Conservation (phyloP, 768 basidiomycete genomes). For the Lactifluus subvellereus region DNA sequence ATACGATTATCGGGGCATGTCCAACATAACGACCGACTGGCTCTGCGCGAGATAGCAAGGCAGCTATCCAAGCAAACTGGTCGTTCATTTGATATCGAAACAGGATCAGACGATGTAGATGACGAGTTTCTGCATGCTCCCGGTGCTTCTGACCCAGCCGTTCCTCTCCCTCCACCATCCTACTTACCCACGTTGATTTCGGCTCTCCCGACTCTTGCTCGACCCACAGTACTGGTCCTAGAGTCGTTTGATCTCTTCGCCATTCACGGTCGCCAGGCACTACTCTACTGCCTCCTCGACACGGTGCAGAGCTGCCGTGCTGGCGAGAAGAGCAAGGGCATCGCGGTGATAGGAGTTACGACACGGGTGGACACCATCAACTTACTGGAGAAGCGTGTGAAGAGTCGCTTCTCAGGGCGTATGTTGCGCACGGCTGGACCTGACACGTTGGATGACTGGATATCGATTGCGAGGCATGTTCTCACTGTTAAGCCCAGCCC, state of each 20-base stretch:
- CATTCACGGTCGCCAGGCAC: slow-evolving; percentile 82
- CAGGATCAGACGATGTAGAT: slow-evolving; percentile 30
- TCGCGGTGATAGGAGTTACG: slow-evolving; percentile 84
- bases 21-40: slow-evolving; percentile 80
- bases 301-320: slow-evolving; percentile 83
- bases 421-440: slow-evolving; percentile 74
- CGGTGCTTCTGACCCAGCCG: slow-evolving; percentile 27
- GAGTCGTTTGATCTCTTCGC: slow-evolving; percentile 95
- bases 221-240: slow-evolving; percentile 76
- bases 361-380: slow-evolving; percentile 84
- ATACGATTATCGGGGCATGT: slow-evolving; percentile 81
- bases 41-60: slow-evolving; percentile 86
- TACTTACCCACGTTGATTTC: slow-evolving; percentile 72
- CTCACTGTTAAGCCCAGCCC: slow-evolving; percentile 35
- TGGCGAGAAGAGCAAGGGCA: slow-evolving; percentile 51
- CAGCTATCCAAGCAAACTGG: slow-evolving; percentile 79
- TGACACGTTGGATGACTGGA: slow-evolving; percentile 43
- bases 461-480: slow-evolving; percentile 41
- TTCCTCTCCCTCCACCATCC: slow-evolving; percentile 53
- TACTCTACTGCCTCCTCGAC: slow-evolving; percentile 93
- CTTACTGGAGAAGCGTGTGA: slow-evolving; percentile 91
- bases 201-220: slow-evolving; percentile 67
- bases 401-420: slow-evolving; percentile 93
- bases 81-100: slow-evolving; percentile 38
- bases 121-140: slow-evolving; percentile 47